Evolutionary conservation across 768 basidiomycete genomes (phyloP).

Genomic region (Gloeopeniophorella convolvens): DNA sequence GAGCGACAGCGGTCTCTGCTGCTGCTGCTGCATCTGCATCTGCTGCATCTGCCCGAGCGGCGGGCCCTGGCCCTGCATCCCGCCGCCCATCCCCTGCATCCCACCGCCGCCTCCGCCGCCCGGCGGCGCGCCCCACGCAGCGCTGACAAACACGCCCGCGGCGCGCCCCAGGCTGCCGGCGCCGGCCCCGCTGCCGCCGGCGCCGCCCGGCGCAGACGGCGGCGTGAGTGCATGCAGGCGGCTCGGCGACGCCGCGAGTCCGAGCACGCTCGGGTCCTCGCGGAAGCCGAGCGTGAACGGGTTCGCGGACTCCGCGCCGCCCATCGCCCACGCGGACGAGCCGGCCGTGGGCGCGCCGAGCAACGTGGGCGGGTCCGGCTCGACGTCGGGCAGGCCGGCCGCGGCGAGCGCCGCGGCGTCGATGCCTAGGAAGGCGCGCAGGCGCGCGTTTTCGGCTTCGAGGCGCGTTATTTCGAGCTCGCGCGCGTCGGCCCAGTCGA

Average conservation of each 20-base stretch:
- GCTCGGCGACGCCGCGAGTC: constrained; percentile 26
- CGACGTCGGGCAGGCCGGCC: constrained; percentile 42
- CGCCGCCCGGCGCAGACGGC: constrained; percentile 22
- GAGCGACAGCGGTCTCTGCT: constrained; percentile 30
- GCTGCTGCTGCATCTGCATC: constrained; percentile 23
- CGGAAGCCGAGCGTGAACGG: constrained; percentile 20
- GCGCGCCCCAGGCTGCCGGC: not conserved
- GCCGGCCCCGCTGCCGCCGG: not conserved
- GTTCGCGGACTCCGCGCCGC: constrained; percentile 25
- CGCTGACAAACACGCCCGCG: constrained; percentile 13
- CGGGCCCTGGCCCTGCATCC: constrained; percentile 4
- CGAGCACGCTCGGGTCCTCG: constrained; percentile 17
- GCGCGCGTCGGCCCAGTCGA: constrained; percentile 85
- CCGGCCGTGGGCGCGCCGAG: constrained; percentile 7
- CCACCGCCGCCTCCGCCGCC: constrained; percentile 12
- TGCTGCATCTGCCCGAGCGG: constrained; percentile 19
- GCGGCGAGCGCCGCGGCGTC: constrained; percentile 45
- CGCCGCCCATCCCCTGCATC: constrained; percentile 2
- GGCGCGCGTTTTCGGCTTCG: constrained; percentile 73
- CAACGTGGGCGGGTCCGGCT: constrained; percentile 37
- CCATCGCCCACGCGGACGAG: constrained; percentile 20
- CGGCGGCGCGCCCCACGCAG: constrained; percentile 13
- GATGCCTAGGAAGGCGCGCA: constrained; percentile 73
- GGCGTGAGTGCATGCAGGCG: constrained; percentile 31
- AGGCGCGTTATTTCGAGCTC: constrained; percentile 82